These are phyloP conservation scores for Nymphaea colorata DNA, from an alignment of 164 flowering plant genomes.

Conservation along the genomic window DNA sequence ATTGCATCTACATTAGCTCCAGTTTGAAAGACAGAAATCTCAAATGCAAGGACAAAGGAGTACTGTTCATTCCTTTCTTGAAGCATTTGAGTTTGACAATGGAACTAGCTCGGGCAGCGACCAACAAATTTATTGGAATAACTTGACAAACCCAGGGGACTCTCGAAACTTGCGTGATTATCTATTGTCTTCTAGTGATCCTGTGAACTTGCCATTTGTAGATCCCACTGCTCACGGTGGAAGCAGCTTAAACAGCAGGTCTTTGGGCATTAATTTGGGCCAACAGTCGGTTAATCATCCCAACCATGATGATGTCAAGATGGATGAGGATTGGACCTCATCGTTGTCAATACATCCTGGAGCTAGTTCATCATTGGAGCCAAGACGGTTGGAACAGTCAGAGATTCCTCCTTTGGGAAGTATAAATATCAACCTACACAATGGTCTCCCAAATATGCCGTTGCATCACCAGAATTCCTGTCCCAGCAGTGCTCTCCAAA, in stretches of 20 bases:
- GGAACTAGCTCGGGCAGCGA: slow-evolving; percentile 33
- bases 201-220: slow-evolving; percentile 13
- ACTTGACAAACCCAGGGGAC: slow-evolving; percentile 31
- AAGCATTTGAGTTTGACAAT: slow-evolving; percentile 39
- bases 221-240: slow-evolving; percentile 21
- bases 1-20: neutral
- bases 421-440: slow-evolving; percentile 17
- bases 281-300: slow-evolving; percentile 16
- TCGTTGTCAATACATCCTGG: slow-evolving; percentile 18
- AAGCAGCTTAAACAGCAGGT: slow-evolving; percentile 30
- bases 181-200: slow-evolving; percentile 21
- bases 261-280: slow-evolving; percentile 45
- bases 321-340: slow-evolving; percentile 42
- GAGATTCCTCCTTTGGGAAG: slow-evolving; percentile 19
- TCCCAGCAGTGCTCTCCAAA: slow-evolving; percentile 2
- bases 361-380: slow-evolving; percentile 28
- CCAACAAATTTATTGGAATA: slow-evolving; percentile 35
- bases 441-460: slow-evolving; percentile 19
- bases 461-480: slow-evolving; percentile 23
- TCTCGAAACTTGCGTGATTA: slow-evolving; percentile 20
- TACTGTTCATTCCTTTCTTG: slow-evolving; percentile 30
- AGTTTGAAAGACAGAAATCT: neutral
- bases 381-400: slow-evolving; percentile 16
- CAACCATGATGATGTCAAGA: slow-evolving; percentile 26
- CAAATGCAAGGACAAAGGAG: slow-evolving; percentile 60